Evolutionary conservation across 2,329 filamentous ascomycete genomes (phyloP).

Genomic region (Fusarium xylarioides): DNA sequence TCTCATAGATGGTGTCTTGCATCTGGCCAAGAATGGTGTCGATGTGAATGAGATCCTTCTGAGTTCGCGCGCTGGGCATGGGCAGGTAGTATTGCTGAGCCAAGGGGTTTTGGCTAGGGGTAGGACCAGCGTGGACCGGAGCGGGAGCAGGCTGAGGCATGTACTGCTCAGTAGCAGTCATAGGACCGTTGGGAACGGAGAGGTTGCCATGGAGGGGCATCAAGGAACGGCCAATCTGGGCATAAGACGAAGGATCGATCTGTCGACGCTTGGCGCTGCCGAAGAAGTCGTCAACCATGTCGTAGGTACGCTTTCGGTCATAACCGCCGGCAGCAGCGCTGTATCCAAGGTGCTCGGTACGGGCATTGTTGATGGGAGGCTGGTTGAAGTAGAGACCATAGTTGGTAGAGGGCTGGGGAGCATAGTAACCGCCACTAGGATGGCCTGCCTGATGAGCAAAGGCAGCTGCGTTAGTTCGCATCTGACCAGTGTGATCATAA

Average conservation of each 20-base stretch:
- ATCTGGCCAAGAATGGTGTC: conserved; percentile 96
- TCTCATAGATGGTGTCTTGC: conserved; percentile 96
- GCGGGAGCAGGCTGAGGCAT: conserved; percentile 55
- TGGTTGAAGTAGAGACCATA: conserved; percentile 84
- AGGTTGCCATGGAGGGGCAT: conserved; percentile 80
- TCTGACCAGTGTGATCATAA: conserved; percentile 72
- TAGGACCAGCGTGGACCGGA: conserved; percentile 63
- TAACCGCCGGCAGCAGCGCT: conserved; percentile 65
- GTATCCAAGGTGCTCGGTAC: conserved; percentile 71
- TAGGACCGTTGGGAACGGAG: conserved; percentile 64
- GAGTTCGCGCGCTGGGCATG: conserved; percentile 88
- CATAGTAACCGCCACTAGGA: conserved; percentile 63
- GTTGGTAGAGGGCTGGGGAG: conserved; percentile 61
- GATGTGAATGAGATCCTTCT: conserved; percentile 92
- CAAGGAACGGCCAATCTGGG: conserved; percentile 88
- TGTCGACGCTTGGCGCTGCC: conserved; percentile 90
- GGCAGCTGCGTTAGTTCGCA: conserved; percentile 64
- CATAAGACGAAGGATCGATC: conserved; percentile 89
- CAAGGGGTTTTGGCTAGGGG: conserved; percentile 65
- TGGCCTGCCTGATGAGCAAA: conserved; percentile 67
- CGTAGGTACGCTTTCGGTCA: conserved; percentile 83
- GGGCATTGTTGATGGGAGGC: conserved; percentile 64
- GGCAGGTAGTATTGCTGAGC: conserved; percentile 86
- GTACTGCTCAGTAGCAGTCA: conserved; percentile 62
- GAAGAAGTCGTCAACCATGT: conserved; percentile 93